A percentile compares a stretch with the other conserved stretches of the same genome.
Evolutionary conservation across 257 asterid genomes (phyloP).

Genomic region (Nemophila menziesii): DNA sequence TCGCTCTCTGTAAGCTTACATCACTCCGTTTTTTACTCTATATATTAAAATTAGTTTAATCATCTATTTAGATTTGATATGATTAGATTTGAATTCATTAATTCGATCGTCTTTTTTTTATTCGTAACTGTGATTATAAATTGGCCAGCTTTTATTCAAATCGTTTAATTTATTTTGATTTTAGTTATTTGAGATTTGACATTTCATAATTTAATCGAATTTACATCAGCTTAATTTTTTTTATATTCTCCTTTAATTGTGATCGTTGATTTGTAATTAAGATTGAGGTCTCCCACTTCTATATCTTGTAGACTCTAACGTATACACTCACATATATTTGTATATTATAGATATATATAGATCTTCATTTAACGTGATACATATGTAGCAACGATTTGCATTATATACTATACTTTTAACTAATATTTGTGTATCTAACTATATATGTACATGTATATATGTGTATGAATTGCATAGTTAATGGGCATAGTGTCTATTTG

Average conservation of each 20-base stretch:
- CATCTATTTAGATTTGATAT: background rate
- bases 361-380: too few species aligned
- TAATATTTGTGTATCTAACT: background rate
- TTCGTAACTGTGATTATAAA: too few species aligned
- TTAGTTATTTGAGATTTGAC: too few species aligned
- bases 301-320: too few species aligned
- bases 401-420: background rate
- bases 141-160: background rate
- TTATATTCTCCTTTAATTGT: background rate
- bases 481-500: too few species aligned
- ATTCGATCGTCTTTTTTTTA: too few species aligned
- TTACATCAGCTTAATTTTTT: background rate
- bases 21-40: too few species aligned
- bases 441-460: background rate
- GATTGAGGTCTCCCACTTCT: background rate
- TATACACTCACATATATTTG: too few species aligned
- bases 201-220: background rate
- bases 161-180: background rate
- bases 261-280: background rate
- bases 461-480: background rate
- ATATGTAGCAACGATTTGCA: background rate
- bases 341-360: too few species aligned
- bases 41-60: background rate
- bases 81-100: background rate
- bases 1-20: conserved; percentile 45